phyloP scores from a whole-genome alignment of 2,329 filamentous ascomycete genomes.

The Sclerotinia borealis region DNA sequence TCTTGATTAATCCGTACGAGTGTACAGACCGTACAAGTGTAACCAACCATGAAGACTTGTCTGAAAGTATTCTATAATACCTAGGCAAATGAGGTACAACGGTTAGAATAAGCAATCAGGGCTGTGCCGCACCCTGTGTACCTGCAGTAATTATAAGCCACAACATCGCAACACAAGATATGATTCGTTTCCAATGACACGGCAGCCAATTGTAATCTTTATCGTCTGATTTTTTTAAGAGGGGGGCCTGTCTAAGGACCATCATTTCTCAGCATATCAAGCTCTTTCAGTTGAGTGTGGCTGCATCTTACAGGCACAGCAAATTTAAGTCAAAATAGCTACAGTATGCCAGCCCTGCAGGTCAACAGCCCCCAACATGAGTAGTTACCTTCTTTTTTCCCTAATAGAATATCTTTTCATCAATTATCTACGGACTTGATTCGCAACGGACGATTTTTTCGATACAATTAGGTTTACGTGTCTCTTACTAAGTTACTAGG shows the following conservation, averaged over 20 bases:
- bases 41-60: background rate
- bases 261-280: background rate
- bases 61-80: slow-evolving; percentile 4
- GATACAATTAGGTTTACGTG: background rate
- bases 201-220: background rate
- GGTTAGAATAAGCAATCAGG: background rate
- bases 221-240: background rate
- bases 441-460: background rate
- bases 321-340: background rate
- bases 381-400: background rate
- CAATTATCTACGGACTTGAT: background rate
- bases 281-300: background rate
- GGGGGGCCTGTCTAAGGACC: background rate
- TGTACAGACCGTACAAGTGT: too few species aligned
- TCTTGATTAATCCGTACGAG: background rate
- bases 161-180: background rate
- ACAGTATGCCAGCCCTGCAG: background rate
- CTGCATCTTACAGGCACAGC: background rate
- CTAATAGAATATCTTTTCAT: background rate
- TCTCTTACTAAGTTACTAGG: background rate
- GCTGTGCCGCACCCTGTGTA: background rate
- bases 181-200: background rate
- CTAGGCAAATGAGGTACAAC: background rate
- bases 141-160: background rate
- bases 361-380: background rate